phyloP scores from a whole-genome alignment of 1,284 basidiomycete genomes.

The Malassezia restricta region DNA sequence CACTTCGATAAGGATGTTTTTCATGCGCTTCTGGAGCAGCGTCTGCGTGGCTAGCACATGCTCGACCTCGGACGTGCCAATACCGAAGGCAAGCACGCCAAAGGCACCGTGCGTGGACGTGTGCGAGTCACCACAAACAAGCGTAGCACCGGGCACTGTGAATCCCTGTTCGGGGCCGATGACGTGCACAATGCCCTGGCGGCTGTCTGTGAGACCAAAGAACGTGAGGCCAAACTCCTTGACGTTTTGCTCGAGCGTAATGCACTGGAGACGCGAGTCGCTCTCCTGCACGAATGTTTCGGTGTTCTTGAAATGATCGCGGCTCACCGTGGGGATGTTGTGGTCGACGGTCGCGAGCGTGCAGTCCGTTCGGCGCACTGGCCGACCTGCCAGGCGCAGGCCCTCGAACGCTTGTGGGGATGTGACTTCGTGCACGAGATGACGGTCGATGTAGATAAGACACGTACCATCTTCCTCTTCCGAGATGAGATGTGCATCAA shows the following conservation, averaged over 20 bases:
- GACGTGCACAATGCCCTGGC: conserved; percentile 45
- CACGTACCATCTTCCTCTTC: conserved; percentile 40
- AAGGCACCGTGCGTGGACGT: conserved; percentile 45
- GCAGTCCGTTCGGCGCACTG: conserved; percentile 40
- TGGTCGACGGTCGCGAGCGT: conserved; percentile 45
- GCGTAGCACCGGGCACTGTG: conserved; percentile 40
- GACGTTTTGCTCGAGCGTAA: conserved; percentile 44
- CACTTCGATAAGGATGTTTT: conserved; percentile 44
- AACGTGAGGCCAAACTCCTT: conserved; percentile 44
- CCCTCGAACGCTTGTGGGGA: conserved; percentile 45
- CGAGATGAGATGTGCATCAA: conserved; percentile 35
- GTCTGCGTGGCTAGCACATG: conserved; percentile 45
- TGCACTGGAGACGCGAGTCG: conserved; percentile 40
- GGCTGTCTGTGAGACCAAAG: conserved; percentile 40
- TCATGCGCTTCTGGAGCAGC: conserved; percentile 39
- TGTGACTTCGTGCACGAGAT: conserved; percentile 44
- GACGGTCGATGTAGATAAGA: conserved; percentile 43
- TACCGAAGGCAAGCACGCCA: conserved; percentile 44
- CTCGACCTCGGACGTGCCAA: conserved; percentile 44
- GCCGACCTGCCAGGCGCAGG: conserved; percentile 32
- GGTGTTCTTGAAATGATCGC: conserved; percentile 39
- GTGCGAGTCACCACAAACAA: conserved; percentile 45
- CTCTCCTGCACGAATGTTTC: conserved; percentile 39
- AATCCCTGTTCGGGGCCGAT: conserved; percentile 45
- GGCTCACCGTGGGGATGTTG: conserved; percentile 42